phyloP scores from a whole-genome alignment of 2,329 filamentous ascomycete genomes.

The Aspergillus sp. region DNA sequence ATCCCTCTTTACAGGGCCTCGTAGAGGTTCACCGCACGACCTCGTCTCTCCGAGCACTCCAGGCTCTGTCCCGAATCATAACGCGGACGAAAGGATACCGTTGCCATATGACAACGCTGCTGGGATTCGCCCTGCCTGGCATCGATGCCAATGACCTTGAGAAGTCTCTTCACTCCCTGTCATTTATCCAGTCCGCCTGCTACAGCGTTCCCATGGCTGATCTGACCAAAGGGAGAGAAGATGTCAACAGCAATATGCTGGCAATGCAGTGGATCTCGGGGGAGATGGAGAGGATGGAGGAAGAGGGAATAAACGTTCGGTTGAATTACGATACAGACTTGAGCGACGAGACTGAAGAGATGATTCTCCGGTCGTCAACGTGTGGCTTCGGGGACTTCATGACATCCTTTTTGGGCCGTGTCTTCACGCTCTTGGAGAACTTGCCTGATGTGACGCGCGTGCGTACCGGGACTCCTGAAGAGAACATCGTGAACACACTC shows the following conservation, averaged over 20 bases:
- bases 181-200: slow-evolving; percentile 89
- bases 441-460: slow-evolving; percentile 82
- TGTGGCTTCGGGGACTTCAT: slow-evolving; percentile 90
- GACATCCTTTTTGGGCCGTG: slow-evolving; percentile 78
- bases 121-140: slow-evolving; percentile 87
- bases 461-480: slow-evolving; percentile 84
- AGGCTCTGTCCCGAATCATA: slow-evolving; percentile 87
- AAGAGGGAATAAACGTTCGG: slow-evolving; percentile 72
- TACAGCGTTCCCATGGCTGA: slow-evolving; percentile 93
- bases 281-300: slow-evolving; percentile 89
- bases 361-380: slow-evolving; percentile 85
- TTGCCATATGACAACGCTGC: slow-evolving; percentile 85
- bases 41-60: slow-evolving; percentile 81
- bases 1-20: slow-evolving; percentile 89
- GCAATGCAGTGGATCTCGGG: slow-evolving; percentile 90
- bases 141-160: slow-evolving; percentile 97
- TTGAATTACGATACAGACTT: slow-evolving; percentile 78
- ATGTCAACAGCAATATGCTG: slow-evolving; percentile 62
- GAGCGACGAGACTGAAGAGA: slow-evolving; percentile 74
- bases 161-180: slow-evolving; percentile 88
- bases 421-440: slow-evolving; percentile 93
- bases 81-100: slow-evolving; percentile 89
- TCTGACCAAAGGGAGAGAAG: slow-evolving; percentile 58
- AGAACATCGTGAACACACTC: slow-evolving; percentile 91
- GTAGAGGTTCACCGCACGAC: slow-evolving; percentile 96